Conservation (phyloP, 495 filamentous ascomycete species). For the Tuber microsphaerosporum region DNA sequence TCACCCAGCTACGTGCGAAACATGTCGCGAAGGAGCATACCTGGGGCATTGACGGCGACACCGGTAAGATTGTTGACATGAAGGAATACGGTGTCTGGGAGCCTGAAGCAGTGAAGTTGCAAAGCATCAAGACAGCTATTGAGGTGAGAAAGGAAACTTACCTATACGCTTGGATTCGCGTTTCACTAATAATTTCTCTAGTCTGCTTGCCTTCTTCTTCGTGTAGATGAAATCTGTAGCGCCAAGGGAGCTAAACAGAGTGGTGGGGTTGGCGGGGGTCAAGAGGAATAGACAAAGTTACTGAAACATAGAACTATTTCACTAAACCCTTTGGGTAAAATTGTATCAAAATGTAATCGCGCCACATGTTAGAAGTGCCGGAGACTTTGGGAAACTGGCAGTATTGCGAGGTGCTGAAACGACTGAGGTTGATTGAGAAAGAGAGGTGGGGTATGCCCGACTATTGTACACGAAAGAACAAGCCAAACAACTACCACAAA, state of each 20-base stretch:
- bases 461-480: too few relatives aligned
- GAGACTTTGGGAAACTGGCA: too few relatives aligned
- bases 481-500: too few relatives aligned
- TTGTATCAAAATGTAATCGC: not conserved
- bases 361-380: not conserved
- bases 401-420: too few relatives aligned
- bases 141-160: slow-evolving; percentile 58
- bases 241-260: slow-evolving; percentile 83
- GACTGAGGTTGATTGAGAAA: too few relatives aligned
- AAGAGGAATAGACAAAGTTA: slow-evolving; percentile 19
- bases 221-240: slow-evolving; percentile 97
- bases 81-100: slow-evolving; percentile 97
- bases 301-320: slow-evolving; percentile 1
- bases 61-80: slow-evolving; percentile 87
- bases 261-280: slow-evolving; percentile 44
- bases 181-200: slow-evolving; percentile 45
- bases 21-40: slow-evolving; percentile 85
- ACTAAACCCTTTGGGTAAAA: not conserved
- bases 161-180: not conserved
- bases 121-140: slow-evolving; percentile 97
- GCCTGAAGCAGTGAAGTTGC: slow-evolving; percentile 92
- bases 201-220: slow-evolving; percentile 86
- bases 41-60: slow-evolving; percentile 95
- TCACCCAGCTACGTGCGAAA: slow-evolving; percentile 89
- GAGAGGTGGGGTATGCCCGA: too few relatives aligned